Percentiles rank a stretch among this genome's conserved stretches.
Evolutionary conservation across 169 alveolate genomes (phyloP).

Genomic region (Plasmodium vivax): DNA sequence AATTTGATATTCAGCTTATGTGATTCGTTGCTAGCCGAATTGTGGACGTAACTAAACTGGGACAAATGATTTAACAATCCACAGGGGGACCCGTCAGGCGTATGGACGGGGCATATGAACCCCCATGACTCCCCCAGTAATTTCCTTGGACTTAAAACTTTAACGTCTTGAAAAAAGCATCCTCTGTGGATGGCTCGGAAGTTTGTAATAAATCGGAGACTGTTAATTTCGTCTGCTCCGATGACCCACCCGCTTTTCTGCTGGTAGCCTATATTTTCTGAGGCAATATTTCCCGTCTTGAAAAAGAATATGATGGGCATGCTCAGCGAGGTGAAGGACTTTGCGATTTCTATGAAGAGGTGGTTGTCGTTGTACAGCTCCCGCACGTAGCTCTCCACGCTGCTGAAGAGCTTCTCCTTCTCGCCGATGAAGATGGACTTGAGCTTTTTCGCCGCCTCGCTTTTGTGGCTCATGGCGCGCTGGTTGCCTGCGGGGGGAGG

Average conservation of each 20-base stretch:
- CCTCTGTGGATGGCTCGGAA: slow-evolving; percentile 99
- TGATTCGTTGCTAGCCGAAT: slow-evolving; percentile 40
- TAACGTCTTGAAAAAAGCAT: slow-evolving; percentile 90
- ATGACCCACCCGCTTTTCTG: slow-evolving; percentile 98
- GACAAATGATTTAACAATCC: slow-evolving; percentile 98
- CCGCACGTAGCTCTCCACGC: slow-evolving; percentile 17
- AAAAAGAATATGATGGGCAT: slow-evolving; percentile 35
- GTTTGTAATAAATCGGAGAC: slow-evolving; percentile 96
- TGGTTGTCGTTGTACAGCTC: slow-evolving; percentile 39
- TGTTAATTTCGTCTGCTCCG: slow-evolving; percentile 98
- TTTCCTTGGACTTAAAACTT: slow-evolving; percentile 89
- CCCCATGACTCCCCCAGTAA: slow-evolving; percentile 99
- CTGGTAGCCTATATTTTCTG: slow-evolving; percentile 78
- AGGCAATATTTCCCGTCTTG: slow-evolving; percentile 54
- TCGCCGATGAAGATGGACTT: slow-evolving; percentile 13
- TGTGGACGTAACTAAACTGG: slow-evolving; percentile 85
- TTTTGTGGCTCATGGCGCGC: background rate
- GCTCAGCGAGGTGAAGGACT: background rate
- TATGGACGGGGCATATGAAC: slow-evolving; percentile 99
- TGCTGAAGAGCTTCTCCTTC: slow-evolving; percentile 49
- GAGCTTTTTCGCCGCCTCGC: slow-evolving; percentile 27
- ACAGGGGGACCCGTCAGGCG: slow-evolving; percentile 99
- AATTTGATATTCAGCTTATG: slow-evolving; percentile 68
- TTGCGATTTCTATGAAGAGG: background rate
- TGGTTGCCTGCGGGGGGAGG: background rate